phyloP scores from a whole-genome alignment of 176 grass and related monocot genomes.

The Triticum dicoccoides region DNA sequence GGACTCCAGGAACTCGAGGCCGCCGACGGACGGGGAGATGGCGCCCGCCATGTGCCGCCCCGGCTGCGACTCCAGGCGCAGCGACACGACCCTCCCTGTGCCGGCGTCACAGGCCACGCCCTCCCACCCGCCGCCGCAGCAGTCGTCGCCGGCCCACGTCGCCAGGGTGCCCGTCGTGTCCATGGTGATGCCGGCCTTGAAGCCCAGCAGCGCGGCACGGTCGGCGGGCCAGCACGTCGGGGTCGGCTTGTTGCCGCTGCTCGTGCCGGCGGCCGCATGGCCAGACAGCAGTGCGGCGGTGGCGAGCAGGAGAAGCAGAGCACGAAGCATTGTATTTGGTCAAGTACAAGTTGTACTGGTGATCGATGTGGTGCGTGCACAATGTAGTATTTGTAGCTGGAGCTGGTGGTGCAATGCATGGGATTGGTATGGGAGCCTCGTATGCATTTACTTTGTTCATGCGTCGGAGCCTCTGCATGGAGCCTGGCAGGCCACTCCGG shows the following conservation, averaged over 20 bases:
- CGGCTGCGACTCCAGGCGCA: slow-evolving; percentile 43
- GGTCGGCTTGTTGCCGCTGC: not conserved
- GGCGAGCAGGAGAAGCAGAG: not conserved
- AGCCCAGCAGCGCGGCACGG: slow-evolving; percentile 50
- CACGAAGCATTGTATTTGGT: slow-evolving; percentile 27
- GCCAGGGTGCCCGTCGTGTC: slow-evolving; percentile 70
- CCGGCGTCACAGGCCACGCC: slow-evolving; percentile 59
- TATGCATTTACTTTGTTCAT: not conserved
- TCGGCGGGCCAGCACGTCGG: slow-evolving; percentile 45
- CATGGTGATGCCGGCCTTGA: slow-evolving; percentile 50
- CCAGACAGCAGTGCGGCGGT: not conserved
- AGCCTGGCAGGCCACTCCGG: too few relatives aligned
- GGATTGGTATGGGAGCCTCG: too few relatives aligned
- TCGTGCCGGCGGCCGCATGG: not conserved
- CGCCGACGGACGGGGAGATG: slow-evolving; percentile 55
- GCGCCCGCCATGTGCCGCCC: slow-evolving; percentile 52
- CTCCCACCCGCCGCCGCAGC: slow-evolving; percentile 72
- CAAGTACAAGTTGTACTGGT: not conserved
- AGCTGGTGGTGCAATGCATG: not conserved
- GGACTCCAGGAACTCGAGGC: slow-evolving; percentile 54
- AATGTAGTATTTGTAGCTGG: not conserved
- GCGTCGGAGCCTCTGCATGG: not conserved
- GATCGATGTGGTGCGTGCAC: not conserved
- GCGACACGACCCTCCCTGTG: slow-evolving; percentile 51
- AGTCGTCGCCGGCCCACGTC: slow-evolving; percentile 61